Conservation (phyloP, 805 yeast species). For the Cyberlindnera subsufficiens region DNA sequence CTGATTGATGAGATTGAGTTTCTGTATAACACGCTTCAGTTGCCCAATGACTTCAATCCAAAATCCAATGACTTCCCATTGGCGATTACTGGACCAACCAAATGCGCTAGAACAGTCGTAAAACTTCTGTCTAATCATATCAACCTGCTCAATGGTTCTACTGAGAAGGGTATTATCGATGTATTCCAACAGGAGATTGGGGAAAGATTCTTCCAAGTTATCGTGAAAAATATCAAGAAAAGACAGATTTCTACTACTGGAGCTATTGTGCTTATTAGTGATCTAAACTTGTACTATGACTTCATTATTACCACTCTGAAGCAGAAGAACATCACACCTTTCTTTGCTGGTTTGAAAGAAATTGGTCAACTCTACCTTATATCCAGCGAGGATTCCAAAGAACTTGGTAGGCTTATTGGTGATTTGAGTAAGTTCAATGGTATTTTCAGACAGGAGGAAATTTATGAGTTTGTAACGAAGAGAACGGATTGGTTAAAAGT, state of each 20-base stretch:
- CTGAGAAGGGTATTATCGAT: slow-evolving; percentile 83
- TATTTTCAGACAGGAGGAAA: slow-evolving; percentile 85
- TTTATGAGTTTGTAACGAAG: slow-evolving; percentile 85
- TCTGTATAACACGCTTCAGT: slow-evolving; percentile 47
- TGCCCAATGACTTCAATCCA: slow-evolving; percentile 61
- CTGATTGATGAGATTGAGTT: slow-evolving; percentile 75
- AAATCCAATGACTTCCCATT: slow-evolving; percentile 7
- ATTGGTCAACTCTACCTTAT: slow-evolving; percentile 82
- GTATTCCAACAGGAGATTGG: slow-evolving; percentile 94
- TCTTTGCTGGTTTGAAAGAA: slow-evolving; percentile 73
- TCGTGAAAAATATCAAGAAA: slow-evolving; percentile 72
- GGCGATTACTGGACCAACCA: slow-evolving; percentile 42
- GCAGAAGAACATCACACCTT: slow-evolving; percentile 65
- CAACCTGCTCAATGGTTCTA: slow-evolving; percentile 66
- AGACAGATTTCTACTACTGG: slow-evolving; percentile 74
- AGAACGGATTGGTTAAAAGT: slow-evolving; percentile 82
- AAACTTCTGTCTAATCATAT: slow-evolving; percentile 65
- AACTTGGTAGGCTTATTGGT: slow-evolving; percentile 75
- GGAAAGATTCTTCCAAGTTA: slow-evolving; percentile 68
- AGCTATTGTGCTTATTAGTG: slow-evolving; percentile 76
- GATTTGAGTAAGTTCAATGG: slow-evolving; percentile 86
- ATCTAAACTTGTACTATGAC: slow-evolving; percentile 70
- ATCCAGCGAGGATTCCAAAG: slow-evolving; percentile 67
- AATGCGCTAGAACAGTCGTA: slow-evolving; percentile 61
- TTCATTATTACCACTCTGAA: slow-evolving; percentile 56